phyloP scores from a whole-genome alignment of 2,329 filamentous ascomycete species.

The Venturia pyrina region DNA sequence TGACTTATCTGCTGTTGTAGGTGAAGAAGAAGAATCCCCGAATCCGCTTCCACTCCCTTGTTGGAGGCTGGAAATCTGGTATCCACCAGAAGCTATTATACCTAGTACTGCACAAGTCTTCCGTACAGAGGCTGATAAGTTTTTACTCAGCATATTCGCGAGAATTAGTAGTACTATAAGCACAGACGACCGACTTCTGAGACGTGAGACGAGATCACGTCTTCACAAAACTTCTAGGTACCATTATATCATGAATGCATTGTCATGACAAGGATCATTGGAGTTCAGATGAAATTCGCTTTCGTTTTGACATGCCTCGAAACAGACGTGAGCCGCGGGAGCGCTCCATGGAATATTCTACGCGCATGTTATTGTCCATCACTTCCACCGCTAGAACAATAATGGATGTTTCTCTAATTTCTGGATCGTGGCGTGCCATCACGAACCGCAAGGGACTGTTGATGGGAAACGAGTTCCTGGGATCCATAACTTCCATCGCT shows the following conservation, averaged over 20 bases:
- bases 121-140: too few species aligned
- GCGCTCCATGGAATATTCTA: not conserved
- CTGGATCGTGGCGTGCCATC: not conserved
- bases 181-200: not conserved
- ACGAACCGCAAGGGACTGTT: not conserved
- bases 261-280: too few species aligned
- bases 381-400: not conserved
- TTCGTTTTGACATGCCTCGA: not conserved
- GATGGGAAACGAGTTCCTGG: not conserved
- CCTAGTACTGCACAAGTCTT: too few species aligned
- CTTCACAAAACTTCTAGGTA: not conserved
- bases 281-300: too few species aligned
- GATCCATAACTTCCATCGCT: not conserved
- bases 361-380: not conserved
- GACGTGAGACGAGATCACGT: not conserved
- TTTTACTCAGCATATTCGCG: too few species aligned
- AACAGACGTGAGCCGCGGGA: not conserved
- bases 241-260: too few species aligned
- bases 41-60: too few species aligned
- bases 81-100: too few species aligned
- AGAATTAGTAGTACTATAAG: not conserved
- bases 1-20: too few species aligned
- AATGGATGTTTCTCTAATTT: not conserved
- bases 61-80: too few species aligned
- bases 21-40: too few species aligned